Base-by-base conservation (phyloP, 75 land plant genomes). In the Chamaecyparis obtusa region DNA sequence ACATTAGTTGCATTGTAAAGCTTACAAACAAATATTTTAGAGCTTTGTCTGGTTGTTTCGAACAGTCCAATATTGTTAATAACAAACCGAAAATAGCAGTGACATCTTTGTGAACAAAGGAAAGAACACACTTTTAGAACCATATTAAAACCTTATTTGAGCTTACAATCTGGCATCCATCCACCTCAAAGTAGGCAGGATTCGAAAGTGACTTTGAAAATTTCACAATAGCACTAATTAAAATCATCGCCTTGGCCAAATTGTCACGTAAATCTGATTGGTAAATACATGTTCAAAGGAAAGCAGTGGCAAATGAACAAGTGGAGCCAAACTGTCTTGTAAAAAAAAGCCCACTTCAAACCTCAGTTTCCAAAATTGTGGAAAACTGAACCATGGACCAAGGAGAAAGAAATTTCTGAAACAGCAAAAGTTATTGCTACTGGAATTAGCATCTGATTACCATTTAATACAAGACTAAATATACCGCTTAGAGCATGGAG, bases 141-240 rank as follows among this genome's bases (percentile, higher is more conserved):
- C 21, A 76, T 13, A 76, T 36, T 64, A 64, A 21, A 64, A n/a
- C 69, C 69, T 27, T 76, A 21, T 6, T 36, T 15, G 16, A 35
- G 79, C 41, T 76, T 36, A 76, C 39, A 76, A 76, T 76, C 79
- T 3, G 16, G 19, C 79, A 76, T 76, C 79, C 79, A 76, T 76
- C 79, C 37, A 76, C 79, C 79, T 76, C 36, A 4, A 75, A 75
- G 77, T 11, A 75, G 77, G 77, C 39, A 76, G 16, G 79, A 33
- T 36, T 75, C 37, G 35, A 75, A 75, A 11, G 77, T 11, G 36
- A 15, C 79, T 17, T 76, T 76, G 79, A 4, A 3, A 36, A 41
- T 76, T 3, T 76, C 37, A 76, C 36, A 39, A 36, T 15, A 17
- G 41, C 79, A 14, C 37, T 76, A 76, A 14, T 17, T 17, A n/a